phyloP scores from a whole-genome alignment of 2,329 filamentous ascomycete species.

The Curvularia hawaiiensis region DNA sequence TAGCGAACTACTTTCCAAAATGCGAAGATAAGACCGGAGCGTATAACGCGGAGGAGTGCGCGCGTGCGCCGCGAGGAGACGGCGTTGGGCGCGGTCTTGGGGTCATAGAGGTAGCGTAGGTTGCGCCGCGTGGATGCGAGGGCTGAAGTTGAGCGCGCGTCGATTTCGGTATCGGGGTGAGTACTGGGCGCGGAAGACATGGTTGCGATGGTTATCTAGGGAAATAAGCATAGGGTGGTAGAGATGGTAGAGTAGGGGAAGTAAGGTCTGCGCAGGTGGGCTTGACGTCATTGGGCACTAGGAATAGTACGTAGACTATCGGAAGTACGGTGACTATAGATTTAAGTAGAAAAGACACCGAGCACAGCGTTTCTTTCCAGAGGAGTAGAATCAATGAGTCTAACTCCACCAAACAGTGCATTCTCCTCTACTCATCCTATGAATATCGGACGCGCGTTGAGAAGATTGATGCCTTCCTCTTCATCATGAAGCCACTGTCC shows the following conservation, averaged over 20 bases:
- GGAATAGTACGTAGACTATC: not conserved
- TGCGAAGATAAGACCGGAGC: conserved; percentile 48
- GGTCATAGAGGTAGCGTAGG: conserved; percentile 47
- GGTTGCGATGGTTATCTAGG: not conserved
- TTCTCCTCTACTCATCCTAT: not conserved
- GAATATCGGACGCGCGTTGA: not conserved
- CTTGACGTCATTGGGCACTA: not conserved
- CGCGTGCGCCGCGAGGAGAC: conserved; percentile 47
- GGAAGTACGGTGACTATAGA: not conserved
- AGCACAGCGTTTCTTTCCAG: not conserved
- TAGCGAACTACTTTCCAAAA: conserved; percentile 52
- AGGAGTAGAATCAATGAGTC: not conserved
- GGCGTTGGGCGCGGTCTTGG: conserved; percentile 31
- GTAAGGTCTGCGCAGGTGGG: not conserved
- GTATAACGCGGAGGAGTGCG: conserved; percentile 45
- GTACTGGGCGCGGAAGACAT: conserved; percentile 6
- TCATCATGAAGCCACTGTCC: not conserved
- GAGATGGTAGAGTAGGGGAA: not conserved
- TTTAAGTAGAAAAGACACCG: not conserved
- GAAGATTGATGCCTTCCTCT: not conserved
- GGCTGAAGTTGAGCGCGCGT: conserved; percentile 31
- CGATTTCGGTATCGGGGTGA: conserved; percentile 20
- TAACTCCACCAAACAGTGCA: not conserved
- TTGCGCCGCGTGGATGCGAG: conserved; percentile 38
- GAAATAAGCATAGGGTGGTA: not conserved